Base-by-base conservation (phyloP, 306 rosid species). In the Rosa persica region DNA sequence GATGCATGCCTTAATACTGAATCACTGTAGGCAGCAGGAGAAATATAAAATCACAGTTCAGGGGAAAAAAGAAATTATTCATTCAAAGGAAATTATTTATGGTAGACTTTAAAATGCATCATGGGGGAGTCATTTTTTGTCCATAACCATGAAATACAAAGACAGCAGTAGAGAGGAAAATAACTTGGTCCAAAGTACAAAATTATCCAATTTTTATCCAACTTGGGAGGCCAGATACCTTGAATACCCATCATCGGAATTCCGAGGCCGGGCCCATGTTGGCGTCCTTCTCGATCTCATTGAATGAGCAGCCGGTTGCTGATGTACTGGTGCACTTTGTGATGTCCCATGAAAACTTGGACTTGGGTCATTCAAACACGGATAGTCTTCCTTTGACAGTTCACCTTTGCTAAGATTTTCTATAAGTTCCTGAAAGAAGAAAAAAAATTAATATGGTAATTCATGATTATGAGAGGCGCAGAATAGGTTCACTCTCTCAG, bases 241-340 rank as follows among this genome's bases (percentile, higher is more conserved):
- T 66, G 97, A 89, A 81, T 95, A 92, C 44, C 99, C 99, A 87
- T 95, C 99, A 61, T 95, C 98, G 30, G 98, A 95, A 80, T 83
- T 83, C 62, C 93, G 93, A 4, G 97, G 93, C 57, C 92, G 88
- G 49, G 99, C 99, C 99, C 99, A 95, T 60, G 90, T 87, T 38
- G 94, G 93, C 5, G 97, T 85, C 46, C 96, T 90, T 72, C 90
- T 93, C 52, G 98, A 92, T 88, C 97, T 89, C 93, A 92, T 89
- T 75, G 99, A 93, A 82, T 91, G 91, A 81, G 97, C 90, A 74
- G 83, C 87, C 44, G 93, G 93, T 72, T 75, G 76, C 66, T 81
- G 92, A 64, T 79, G 89, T 70, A 76, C 60, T 69, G 88, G n/a
- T 67, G 91, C 83, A 46, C 74, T 43, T 75, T 75, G 76, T 42